Base-by-base conservation (phyloP, 352 stramenopile species). In the Pythium insidiosum region DNA sequence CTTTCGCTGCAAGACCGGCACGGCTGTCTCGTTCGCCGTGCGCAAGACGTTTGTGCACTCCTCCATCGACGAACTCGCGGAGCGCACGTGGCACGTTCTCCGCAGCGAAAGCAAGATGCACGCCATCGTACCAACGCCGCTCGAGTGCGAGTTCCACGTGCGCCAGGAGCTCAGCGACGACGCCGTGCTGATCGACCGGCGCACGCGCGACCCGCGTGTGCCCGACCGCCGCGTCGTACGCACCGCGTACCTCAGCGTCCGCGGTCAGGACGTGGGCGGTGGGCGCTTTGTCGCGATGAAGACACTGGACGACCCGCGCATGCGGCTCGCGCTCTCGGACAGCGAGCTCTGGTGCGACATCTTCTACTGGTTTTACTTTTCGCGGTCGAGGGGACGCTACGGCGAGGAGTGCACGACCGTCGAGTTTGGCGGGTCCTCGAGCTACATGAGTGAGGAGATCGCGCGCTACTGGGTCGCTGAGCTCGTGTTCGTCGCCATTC, bases 361-460 rank as follows among this genome's bases (percentile, higher is more conserved):
- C 38, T 80, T 80, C 50, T 84, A 84, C 47, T 84, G 68, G 66
- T 67, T 78, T 52, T 60, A 68, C 37, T 73, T 75, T 37, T 42
- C 62, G 11, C 50, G 58, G 2, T 25, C 20, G 13, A 56, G 31
- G 20, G 45, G 23, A 33, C 12, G 5, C 2, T 41, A 34, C 6
- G 47, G 53, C 4, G 44, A 41, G 18, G 9, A 19, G 7, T 25
- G 23, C 11, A 56, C 47, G 0, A 25, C 42, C 13, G 42, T 51
- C 15, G 58, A 78, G 48, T 78, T 84, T 39, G 72, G 72, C 16
- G 68, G 72, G 19, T 54, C 56, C 42, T 61, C 79, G 34, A 72
- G 57, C 28, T 84, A 84, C 48, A 57, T 67, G 12, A 56, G 57
- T 36, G 68, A 84, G 38, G 54, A 68, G 22, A 53, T 77, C 38